phyloP scores from a whole-genome alignment of 352 stramenopile species.

The Thalassiosira mediterranea region DNA sequence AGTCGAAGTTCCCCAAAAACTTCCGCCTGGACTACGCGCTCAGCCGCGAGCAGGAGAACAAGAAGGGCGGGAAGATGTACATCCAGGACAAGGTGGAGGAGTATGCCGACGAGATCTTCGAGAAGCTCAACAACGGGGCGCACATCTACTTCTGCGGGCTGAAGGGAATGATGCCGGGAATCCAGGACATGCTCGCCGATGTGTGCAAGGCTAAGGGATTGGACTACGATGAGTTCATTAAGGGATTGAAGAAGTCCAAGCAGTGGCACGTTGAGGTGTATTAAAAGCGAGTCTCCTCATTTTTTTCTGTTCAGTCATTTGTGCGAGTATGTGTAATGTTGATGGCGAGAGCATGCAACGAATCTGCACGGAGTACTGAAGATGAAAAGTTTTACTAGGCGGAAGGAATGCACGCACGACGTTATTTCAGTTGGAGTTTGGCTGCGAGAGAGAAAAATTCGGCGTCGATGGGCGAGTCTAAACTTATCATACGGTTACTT shows the following conservation, averaged over 20 bases:
- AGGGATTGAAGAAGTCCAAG: not conserved
- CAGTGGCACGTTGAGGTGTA: not conserved
- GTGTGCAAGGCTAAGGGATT: conserved; percentile 84
- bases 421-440: no score
- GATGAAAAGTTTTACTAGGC: no score
- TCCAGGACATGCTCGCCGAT: conserved; percentile 85
- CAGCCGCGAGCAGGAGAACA: conserved; percentile 87
- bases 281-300: not conserved
- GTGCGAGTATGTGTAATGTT: not conserved
- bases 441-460: no score
- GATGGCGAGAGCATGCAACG: no score
- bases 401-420: no score
- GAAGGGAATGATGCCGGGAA: conserved; percentile 91
- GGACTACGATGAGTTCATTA: conserved; percentile 77
- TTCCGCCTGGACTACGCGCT: conserved; percentile 89
- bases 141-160: conserved; percentile 90
- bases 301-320: not conserved
- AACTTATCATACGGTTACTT: no score
- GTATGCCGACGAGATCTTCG: conserved; percentile 88
- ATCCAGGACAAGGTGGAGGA: conserved; percentile 89
- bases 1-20: conserved; percentile 84
- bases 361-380: no score
- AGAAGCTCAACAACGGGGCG: conserved; percentile 84
- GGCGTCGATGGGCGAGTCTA: no score
- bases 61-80: conserved; percentile 88